Evolutionary conservation across 345 rosid species (phyloP).

Genomic region (Corymbia maculata): DNA sequence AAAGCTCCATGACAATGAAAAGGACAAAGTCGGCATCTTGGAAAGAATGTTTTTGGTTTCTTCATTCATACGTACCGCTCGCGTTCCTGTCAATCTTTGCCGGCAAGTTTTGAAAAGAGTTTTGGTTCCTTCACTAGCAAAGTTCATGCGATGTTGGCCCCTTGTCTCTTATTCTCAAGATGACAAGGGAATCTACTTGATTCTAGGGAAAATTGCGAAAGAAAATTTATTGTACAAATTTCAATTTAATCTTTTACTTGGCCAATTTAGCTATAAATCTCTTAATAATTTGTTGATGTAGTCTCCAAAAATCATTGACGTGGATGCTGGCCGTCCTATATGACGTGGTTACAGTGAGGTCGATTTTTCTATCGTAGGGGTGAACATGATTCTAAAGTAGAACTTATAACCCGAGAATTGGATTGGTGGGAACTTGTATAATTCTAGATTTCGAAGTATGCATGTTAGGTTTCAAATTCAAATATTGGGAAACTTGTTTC

Average conservation of each 20-base stretch:
- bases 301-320: accelerated
- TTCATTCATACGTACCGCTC: background rate
- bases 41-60: background rate
- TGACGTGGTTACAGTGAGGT: too few relatives aligned
- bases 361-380: too few relatives aligned
- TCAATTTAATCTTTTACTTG: background rate
- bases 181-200: background rate
- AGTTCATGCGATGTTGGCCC: background rate
- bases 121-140: background rate
- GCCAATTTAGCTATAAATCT: accelerated
- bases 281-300: background rate
- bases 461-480: too few relatives aligned
- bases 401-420: too few relatives aligned
- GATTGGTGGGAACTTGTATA: too few relatives aligned
- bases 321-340: accelerated
- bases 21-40: background rate
- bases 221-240: too few relatives aligned
- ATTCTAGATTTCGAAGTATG: too few relatives aligned
- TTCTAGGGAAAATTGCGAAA: background rate
- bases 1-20: background rate
- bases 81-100: background rate
- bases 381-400: too few relatives aligned
- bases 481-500: too few relatives aligned
- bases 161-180: background rate
- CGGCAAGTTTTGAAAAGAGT: background rate